Conservation (phyloP, 208 protist genomes). For the Trypanosoma cruzi region DNA sequence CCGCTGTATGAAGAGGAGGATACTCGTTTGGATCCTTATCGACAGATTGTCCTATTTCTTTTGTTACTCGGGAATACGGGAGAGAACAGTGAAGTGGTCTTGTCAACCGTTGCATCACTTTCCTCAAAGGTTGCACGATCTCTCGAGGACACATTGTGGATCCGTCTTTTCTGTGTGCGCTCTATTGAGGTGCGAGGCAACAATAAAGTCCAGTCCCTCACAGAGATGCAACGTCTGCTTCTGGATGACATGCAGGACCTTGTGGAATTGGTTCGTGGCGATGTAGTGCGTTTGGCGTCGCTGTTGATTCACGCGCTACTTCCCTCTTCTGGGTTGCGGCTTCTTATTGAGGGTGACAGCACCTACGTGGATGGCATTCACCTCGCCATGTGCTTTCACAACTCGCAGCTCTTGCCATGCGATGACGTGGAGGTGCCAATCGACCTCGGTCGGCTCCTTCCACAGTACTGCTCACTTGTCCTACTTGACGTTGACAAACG, state of each 20-base stretch:
- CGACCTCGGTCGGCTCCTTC: conserved; percentile 54
- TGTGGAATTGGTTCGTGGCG: conserved; percentile 49
- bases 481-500: conserved; percentile 52
- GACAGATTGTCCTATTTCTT: conserved; percentile 77
- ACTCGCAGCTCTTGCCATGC: conserved; percentile 44
- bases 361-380: conserved; percentile 81
- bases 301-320: conserved; percentile 75
- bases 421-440: conserved; percentile 57
- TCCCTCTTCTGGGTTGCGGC: conserved; percentile 65
- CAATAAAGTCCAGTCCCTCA: conserved; percentile 52
- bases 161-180: conserved; percentile 32
- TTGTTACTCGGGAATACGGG: conserved; percentile 72
- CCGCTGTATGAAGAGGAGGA: conserved; percentile 61
- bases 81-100: conserved; percentile 49
- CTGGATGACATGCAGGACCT: conserved; percentile 80
- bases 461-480: conserved; percentile 62
- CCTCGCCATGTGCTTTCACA: conserved; percentile 75
- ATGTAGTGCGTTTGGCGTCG: conserved; percentile 62
- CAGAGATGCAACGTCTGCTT: conserved; percentile 57
- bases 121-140: conserved; percentile 48
- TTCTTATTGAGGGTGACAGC: conserved; percentile 58
- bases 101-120: conserved; percentile 46
- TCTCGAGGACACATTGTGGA: conserved; percentile 68
- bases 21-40: conserved; percentile 53
- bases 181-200: conserved; percentile 23